phyloP scores from a whole-genome alignment of 2,329 filamentous ascomycete genomes.

The Reticulascus tulasneorum region DNA sequence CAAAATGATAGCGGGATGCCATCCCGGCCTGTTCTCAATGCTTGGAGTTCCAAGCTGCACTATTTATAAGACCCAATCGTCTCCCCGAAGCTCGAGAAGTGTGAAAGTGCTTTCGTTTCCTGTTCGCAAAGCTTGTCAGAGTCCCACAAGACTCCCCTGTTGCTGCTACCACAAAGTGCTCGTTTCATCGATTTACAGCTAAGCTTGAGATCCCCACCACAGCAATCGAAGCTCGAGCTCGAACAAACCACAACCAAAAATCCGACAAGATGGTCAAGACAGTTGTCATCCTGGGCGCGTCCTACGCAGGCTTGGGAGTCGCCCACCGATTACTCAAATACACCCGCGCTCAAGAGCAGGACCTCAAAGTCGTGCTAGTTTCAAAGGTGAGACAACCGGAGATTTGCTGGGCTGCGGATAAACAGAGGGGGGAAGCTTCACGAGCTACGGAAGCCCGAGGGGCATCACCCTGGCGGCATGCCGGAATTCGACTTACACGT shows the following conservation, averaged over 20 bases:
- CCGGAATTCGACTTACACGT: too few species aligned
- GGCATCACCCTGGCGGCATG: not conserved
- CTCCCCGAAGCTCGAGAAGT: too few species aligned
- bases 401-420: not conserved
- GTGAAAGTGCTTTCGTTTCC: too few species aligned
- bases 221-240: not conserved
- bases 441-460: slow-evolving; percentile 8
- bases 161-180: too few species aligned
- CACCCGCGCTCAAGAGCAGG: slow-evolving; percentile 36
- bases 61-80: slow-evolving; percentile 5
- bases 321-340: slow-evolving; percentile 54
- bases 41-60: slow-evolving; percentile 1
- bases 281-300: slow-evolving; percentile 51
- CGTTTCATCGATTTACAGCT: too few species aligned
- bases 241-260: not conserved
- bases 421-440: not conserved
- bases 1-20: not conserved
- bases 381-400: slow-evolving; percentile 40
- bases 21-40: slow-evolving; percentile 1
- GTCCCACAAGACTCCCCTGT: too few species aligned
- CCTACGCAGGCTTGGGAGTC: slow-evolving; percentile 48
- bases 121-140: too few species aligned
- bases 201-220: too few species aligned
- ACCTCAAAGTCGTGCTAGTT: slow-evolving; percentile 52
- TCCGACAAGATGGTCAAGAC: slow-evolving; percentile 42